These are phyloP conservation scores for Leucocoprinus birnbaumii DNA, from an alignment of 768 basidiomycete species.

Conservation along the genomic window DNA sequence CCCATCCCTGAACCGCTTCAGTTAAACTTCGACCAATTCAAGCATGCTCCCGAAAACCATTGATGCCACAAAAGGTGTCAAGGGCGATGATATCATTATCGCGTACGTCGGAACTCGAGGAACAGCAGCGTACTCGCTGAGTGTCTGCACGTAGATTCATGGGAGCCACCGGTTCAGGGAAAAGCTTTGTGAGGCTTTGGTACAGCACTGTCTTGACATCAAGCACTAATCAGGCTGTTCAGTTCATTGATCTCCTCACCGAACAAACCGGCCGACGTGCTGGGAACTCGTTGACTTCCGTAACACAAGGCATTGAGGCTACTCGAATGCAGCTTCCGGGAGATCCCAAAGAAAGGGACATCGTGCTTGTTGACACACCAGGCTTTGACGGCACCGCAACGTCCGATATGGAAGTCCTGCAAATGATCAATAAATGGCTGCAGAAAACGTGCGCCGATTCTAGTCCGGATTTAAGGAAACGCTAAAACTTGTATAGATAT, in stretches of 20 bases:
- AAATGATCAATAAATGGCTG: background rate
- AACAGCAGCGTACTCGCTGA: background rate
- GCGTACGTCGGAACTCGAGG: background rate
- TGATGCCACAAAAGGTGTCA: background rate
- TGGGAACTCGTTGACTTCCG: background rate
- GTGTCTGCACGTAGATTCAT: background rate
- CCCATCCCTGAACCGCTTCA: background rate
- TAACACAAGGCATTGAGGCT: background rate
- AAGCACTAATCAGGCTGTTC: background rate
- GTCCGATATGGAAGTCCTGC: background rate
- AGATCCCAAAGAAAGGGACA: background rate
- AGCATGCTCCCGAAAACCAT: background rate
- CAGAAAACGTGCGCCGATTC: background rate
- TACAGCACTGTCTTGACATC: background rate
- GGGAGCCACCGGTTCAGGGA: conserved; percentile 2
- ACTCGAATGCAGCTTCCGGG: background rate
- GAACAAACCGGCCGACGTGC: background rate
- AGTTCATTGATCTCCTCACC: conserved; percentile 6
- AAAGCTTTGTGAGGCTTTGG: conserved; percentile 1
- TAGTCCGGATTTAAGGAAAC: background rate
- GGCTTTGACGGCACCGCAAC: background rate
- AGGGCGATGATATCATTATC: background rate
- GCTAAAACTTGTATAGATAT: conserved; percentile 7
- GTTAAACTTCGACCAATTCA: background rate
- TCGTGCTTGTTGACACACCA: conserved; percentile 7